Conservation (phyloP, 2,329 filamentous ascomycete species). For the Neonectria neomacrospora region DNA sequence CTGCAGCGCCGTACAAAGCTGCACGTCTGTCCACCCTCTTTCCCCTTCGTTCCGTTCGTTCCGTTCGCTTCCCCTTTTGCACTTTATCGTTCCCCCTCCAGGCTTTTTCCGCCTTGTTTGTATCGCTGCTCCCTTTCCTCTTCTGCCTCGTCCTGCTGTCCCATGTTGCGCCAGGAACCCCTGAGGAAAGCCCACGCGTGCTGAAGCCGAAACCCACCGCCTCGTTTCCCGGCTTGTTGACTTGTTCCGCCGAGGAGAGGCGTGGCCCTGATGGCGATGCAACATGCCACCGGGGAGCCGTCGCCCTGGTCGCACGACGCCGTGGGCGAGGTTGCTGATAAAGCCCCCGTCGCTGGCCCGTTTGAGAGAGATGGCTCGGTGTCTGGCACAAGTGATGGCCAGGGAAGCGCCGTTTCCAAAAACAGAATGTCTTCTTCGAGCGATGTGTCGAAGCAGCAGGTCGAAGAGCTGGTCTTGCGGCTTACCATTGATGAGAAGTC, state of each 20-base stretch:
- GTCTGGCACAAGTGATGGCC: constrained; percentile 34
- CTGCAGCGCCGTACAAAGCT: constrained; percentile 11
- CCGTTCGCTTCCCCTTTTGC: neutral
- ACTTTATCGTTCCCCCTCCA: neutral
- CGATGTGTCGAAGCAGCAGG: constrained; percentile 43
- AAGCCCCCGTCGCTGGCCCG: constrained; percentile 27
- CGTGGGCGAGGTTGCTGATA: constrained; percentile 29
- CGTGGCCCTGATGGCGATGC: constrained; percentile 22
- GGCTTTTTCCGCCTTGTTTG: neutral
- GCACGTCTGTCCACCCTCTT: neutral
- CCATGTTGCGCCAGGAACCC: constrained; percentile 19
- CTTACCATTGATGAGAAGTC: constrained; percentile 43
- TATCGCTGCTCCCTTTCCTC: constrained; percentile 6
- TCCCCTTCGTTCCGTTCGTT: neutral
- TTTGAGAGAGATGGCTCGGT: constrained; percentile 23
- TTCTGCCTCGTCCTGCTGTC: constrained; percentile 13
- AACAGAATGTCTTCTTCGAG: constrained; percentile 33
- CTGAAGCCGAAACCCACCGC: constrained; percentile 25
- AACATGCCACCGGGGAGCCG: neutral
- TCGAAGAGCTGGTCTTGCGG: constrained; percentile 40
- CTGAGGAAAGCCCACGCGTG: constrained; percentile 31
- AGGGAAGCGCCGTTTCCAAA: constrained; percentile 17
- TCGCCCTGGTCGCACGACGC: constrained; percentile 22
- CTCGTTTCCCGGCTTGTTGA: neutral
- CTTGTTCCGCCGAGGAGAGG: constrained; percentile 11